These are phyloP conservation scores for Pichia deserticola DNA, from an alignment of 805 yeast genomes.

Conservation along the genomic window DNA sequence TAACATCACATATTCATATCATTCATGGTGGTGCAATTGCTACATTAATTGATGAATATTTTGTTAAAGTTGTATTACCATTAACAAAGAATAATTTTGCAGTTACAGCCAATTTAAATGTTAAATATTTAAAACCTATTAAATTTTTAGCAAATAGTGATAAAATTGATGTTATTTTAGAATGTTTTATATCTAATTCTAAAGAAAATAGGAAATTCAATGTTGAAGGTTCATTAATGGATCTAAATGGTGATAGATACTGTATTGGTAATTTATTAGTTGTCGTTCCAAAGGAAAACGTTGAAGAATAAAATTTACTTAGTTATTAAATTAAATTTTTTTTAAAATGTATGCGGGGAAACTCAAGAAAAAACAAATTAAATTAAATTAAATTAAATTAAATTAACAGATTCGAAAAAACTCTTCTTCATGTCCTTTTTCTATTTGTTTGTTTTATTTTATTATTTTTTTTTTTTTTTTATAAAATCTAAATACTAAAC, in stretches of 20 bases:
- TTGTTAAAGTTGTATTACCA: constrained; percentile 45
- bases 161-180: constrained; percentile 15
- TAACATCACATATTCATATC: constrained; percentile 42
- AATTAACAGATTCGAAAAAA: no score
- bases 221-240: constrained; percentile 17
- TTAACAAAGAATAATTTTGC: constrained; percentile 37
- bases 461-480: no score
- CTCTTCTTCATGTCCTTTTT: no score
- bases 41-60: constrained; percentile 45
- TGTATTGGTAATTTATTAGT: constrained; percentile 22
- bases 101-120: constrained; percentile 41
- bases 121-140: constrained; percentile 32
- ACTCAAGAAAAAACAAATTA: no score
- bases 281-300: constrained; percentile 16
- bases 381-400: no score
- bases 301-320: no score
- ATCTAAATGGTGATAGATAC: constrained; percentile 13
- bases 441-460: no score
- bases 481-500: no score
- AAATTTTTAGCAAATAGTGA: constrained; percentile 9
- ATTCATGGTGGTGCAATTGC: constrained; percentile 50
- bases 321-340: no score
- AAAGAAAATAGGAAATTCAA: constrained; percentile 14
- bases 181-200: constrained; percentile 16
- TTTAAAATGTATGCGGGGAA: no score